A percentile compares a stretch with the other conserved stretches of the same genome.
Evolutionary conservation across 1,284 basidiomycete species (phyloP).

Genomic region (Boletus semigastroideus): DNA sequence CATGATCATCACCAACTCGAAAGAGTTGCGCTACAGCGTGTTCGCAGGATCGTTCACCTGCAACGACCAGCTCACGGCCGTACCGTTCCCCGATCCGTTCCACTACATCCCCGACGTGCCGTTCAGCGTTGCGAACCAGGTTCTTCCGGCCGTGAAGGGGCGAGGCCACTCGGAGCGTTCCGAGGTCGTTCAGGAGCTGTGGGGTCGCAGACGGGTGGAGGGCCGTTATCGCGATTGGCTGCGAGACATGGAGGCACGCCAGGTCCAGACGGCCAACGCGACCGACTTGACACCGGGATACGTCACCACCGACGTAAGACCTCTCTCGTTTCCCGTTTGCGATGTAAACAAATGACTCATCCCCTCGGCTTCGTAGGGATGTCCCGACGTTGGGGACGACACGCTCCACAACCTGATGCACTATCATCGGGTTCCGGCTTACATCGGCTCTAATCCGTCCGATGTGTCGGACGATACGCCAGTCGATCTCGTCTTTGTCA

Average conservation of each 20-base stretch:
- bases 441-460: slow-evolving; percentile 57
- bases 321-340: not conserved
- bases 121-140: slow-evolving; percentile 47
- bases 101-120: slow-evolving; percentile 57
- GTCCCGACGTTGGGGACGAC: slow-evolving; percentile 74
- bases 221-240: slow-evolving; percentile 54
- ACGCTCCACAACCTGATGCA: slow-evolving; percentile 57
- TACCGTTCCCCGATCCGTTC: slow-evolving; percentile 63
- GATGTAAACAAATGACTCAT: not conserved
- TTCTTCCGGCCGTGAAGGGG: slow-evolving; percentile 55
- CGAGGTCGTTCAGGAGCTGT: slow-evolving; percentile 40
- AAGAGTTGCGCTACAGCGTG: slow-evolving; percentile 74
- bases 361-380: slow-evolving; percentile 42
- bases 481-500: slow-evolving; percentile 69
- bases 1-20: slow-evolving; percentile 72
- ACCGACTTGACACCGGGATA: slow-evolving; percentile 64
- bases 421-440: slow-evolving; percentile 53
- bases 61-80: slow-evolving; percentile 76
- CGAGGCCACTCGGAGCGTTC: slow-evolving; percentile 39
- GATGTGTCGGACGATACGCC: slow-evolving; percentile 48
- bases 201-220: slow-evolving; percentile 53
- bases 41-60: slow-evolving; percentile 69
- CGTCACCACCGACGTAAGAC: slow-evolving; percentile 66
- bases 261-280: slow-evolving; percentile 27
- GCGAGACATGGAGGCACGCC: slow-evolving; percentile 48